A percentile compares a stretch with the other conserved stretches of the same genome.
Conservation (phyloP, 2,329 filamentous ascomycete genomes). For the Paecilomyces niveus region DNA sequence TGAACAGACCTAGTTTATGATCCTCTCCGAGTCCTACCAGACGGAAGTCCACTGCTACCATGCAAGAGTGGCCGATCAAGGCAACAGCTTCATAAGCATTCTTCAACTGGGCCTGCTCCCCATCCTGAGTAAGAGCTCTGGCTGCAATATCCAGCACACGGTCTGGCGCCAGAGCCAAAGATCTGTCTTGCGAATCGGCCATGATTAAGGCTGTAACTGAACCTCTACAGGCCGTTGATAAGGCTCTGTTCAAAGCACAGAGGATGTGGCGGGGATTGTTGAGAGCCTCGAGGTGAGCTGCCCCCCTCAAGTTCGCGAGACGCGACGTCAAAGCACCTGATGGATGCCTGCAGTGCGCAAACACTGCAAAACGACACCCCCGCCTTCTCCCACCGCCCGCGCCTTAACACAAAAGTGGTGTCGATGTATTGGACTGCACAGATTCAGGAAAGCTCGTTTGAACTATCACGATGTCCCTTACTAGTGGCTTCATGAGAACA, state of each 20-base stretch:
- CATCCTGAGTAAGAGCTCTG: conserved; percentile 20
- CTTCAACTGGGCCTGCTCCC: conserved; percentile 22
- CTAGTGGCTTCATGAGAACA: no score
- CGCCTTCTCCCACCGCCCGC: background rate
- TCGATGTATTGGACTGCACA: no score
- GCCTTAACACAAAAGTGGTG: no score
- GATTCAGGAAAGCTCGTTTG: no score
- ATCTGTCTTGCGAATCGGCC: conserved; percentile 1
- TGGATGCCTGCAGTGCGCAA: background rate
- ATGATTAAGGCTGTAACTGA: conserved; percentile 1
- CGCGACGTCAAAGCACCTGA: background rate
- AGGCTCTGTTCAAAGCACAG: background rate
- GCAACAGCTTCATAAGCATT: conserved; percentile 71
- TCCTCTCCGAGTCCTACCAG: conserved; percentile 81
- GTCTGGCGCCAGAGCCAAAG: conserved; percentile 12
- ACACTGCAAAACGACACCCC: background rate
- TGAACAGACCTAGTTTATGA: conserved; percentile 55
- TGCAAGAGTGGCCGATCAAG: conserved; percentile 74
- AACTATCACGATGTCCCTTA: no score
- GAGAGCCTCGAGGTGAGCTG: background rate
- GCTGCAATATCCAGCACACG: conserved; percentile 25
- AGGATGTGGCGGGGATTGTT: background rate
- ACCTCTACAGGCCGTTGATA: background rate
- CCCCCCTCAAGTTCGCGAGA: background rate
- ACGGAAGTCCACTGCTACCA: conserved; percentile 72